Percentiles rank a stretch among this genome's conserved stretches.
Conservation (phyloP, 1,284 basidiomycete genomes). For the Microbotryum silenes-acaulis region DNA sequence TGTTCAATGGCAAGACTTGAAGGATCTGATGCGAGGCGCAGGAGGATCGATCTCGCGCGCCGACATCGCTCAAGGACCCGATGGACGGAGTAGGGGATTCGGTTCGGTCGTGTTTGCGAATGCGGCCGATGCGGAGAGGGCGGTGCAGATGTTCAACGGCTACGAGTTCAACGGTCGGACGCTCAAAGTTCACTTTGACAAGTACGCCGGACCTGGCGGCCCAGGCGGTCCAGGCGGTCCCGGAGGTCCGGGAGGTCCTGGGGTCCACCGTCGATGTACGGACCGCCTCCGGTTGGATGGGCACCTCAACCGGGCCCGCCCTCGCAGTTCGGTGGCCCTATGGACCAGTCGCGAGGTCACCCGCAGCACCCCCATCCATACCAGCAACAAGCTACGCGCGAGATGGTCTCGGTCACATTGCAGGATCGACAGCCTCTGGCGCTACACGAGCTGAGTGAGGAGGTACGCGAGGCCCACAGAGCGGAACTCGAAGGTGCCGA, state of each 20-base stretch:
- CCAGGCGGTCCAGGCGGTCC: constrained; percentile 25
- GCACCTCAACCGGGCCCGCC: no score
- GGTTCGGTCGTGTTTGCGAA: constrained; percentile 78
- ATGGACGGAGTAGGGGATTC: constrained; percentile 77
- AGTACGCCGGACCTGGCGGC: constrained; percentile 48
- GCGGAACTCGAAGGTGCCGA: no score
- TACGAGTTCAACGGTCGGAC: constrained; percentile 70
- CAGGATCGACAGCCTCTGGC: no score
- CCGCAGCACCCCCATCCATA: constrained; percentile 4
- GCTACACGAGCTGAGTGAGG: no score
- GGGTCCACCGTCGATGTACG: constrained; percentile 19
- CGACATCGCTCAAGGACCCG: constrained; percentile 76
- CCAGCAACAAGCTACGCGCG: no score
- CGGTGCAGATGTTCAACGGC: constrained; percentile 47
- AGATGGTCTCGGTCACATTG: no score
- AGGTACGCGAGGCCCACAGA: no score
- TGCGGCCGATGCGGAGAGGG: constrained; percentile 75
- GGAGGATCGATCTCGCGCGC: constrained; percentile 83
- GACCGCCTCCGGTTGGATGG: no score
- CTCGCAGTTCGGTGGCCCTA: no score
- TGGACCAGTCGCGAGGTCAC: not conserved
- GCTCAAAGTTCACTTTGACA: constrained; percentile 80
- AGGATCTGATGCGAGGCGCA: constrained; percentile 89
- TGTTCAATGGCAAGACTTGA: constrained; percentile 94
- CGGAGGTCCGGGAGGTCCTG: constrained; percentile 23